These are phyloP conservation scores for Grammothele lineata DNA, from an alignment of 768 basidiomycete species.

Conservation along the genomic window DNA sequence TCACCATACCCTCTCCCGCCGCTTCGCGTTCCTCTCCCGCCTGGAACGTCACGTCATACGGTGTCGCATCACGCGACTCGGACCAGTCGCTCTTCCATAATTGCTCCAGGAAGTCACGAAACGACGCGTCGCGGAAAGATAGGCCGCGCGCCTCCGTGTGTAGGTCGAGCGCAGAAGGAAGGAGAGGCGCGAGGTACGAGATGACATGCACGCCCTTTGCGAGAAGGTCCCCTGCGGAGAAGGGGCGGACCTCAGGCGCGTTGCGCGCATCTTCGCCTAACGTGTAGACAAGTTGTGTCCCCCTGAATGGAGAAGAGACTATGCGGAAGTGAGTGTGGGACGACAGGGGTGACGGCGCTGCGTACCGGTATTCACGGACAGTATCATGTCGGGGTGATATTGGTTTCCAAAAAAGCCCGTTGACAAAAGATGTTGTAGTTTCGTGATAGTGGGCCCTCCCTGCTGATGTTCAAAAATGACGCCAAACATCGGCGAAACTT, in stretches of 20 bases:
- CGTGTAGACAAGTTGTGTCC: conserved; percentile 43
- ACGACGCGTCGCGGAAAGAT: conserved; percentile 35
- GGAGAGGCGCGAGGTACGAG: conserved; percentile 40
- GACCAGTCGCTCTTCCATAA: conserved; percentile 49
- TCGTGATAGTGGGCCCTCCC: conserved; percentile 46
- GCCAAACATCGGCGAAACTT: background rate
- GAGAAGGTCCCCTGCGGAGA: conserved; percentile 37
- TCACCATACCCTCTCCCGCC: conserved; percentile 31
- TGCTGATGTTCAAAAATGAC: conserved; percentile 8
- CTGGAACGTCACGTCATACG: conserved; percentile 45
- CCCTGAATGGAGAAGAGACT: conserved; percentile 47
- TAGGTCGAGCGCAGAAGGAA: conserved; percentile 35
- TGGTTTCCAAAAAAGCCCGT: conserved; percentile 38
- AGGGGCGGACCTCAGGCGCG: conserved; percentile 37
- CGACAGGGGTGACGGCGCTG: background rate
- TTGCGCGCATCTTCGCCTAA: conserved; percentile 39
- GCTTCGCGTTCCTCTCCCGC: conserved; percentile 40
- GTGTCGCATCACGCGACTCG: conserved; percentile 40
- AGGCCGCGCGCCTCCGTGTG: conserved; percentile 41
- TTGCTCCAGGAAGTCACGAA: conserved; percentile 30
- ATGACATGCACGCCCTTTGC: conserved; percentile 37
- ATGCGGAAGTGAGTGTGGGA: background rate
- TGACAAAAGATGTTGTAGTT: conserved; percentile 39
- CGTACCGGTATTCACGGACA: conserved; percentile 38
- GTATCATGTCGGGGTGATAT: conserved; percentile 40